Evolutionary conservation across 192 early-diverging fungal genomes (phyloP).

Genomic region (Coemansia sp.): DNA sequence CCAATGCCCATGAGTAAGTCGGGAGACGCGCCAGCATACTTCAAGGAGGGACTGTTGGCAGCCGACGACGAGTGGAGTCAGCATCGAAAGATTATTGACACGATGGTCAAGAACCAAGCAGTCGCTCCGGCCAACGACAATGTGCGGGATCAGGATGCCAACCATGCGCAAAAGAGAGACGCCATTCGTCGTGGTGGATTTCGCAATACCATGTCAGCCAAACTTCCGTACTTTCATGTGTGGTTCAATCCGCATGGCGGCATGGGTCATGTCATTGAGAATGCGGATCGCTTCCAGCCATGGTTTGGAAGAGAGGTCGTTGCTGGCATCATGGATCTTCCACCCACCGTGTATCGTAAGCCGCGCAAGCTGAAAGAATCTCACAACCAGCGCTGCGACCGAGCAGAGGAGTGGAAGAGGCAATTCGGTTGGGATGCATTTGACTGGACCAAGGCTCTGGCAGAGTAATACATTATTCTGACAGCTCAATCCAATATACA

Average conservation of each 20-base stretch:
- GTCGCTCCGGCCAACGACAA: conserved; percentile 20
- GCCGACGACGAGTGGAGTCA: conserved; percentile 92
- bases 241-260: conserved; percentile 92
- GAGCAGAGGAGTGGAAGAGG: conserved; percentile 61
- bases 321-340: conserved; percentile 80
- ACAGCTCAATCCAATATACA: neutral
- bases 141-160: conserved; percentile 38
- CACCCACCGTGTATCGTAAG: conserved; percentile 72
- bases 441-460: conserved; percentile 80
- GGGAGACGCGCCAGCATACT: conserved; percentile 82
- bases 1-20: conserved; percentile 79
- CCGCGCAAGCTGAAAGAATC: conserved; percentile 61
- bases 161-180: conserved; percentile 24
- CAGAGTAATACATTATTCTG: neutral
- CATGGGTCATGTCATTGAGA: conserved; percentile 96
- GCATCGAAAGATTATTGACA: conserved; percentile 72
- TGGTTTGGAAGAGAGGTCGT: conserved; percentile 92
- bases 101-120: conserved; percentile 61
- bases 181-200: conserved; percentile 64
- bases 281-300: conserved; percentile 70
- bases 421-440: conserved; percentile 70
- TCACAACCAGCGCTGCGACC: conserved; percentile 53
- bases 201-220: conserved; percentile 67
- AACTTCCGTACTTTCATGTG: conserved; percentile 96
- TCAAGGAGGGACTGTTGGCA: conserved; percentile 80